These are phyloP conservation scores for Emergomyces pasteurianus DNA, from an alignment of 2,329 filamentous ascomycete genomes.

Conservation along the genomic window DNA sequence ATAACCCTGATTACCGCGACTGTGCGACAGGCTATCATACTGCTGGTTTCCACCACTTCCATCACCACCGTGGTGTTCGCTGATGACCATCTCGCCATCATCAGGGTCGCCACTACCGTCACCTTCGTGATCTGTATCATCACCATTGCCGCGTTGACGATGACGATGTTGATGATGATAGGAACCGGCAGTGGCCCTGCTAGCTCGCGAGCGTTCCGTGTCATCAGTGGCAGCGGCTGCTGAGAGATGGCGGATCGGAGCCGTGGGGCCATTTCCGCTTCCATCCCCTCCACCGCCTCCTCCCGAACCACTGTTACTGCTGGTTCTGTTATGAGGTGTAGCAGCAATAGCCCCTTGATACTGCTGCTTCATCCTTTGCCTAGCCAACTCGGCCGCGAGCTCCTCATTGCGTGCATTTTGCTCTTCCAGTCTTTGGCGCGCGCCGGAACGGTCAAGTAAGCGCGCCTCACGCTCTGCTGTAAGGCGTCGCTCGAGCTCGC, in stretches of 20 bases:
- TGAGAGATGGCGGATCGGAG: neutral
- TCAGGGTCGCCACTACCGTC: neutral
- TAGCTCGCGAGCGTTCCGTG: neutral
- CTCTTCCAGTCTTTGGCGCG: slow-evolving; percentile 66
- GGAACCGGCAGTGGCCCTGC: neutral
- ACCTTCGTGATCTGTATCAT: neutral
- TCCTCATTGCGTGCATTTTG: slow-evolving; percentile 63
- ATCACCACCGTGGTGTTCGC: neutral
- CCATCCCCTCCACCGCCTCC: neutral
- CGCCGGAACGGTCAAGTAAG: slow-evolving; percentile 71
- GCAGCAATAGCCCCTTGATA: neutral
- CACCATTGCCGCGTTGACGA: neutral
- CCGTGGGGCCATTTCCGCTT: neutral
- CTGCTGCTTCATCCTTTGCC: neutral
- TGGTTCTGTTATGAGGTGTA: neutral
- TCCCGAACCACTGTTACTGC: neutral
- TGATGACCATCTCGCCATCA: neutral
- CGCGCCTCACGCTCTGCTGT: slow-evolving; percentile 83
- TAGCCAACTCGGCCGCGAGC: slow-evolving; percentile 51
- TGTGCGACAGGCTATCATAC: neutral
- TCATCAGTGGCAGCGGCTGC: neutral
- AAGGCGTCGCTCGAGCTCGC: slow-evolving; percentile 76
- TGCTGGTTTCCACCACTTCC: neutral
- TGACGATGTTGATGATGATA: neutral
- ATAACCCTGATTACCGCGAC: neutral